Evolutionary conservation across 148 eudicot genomes (phyloP).

Genomic region (Silene latifolia): DNA sequence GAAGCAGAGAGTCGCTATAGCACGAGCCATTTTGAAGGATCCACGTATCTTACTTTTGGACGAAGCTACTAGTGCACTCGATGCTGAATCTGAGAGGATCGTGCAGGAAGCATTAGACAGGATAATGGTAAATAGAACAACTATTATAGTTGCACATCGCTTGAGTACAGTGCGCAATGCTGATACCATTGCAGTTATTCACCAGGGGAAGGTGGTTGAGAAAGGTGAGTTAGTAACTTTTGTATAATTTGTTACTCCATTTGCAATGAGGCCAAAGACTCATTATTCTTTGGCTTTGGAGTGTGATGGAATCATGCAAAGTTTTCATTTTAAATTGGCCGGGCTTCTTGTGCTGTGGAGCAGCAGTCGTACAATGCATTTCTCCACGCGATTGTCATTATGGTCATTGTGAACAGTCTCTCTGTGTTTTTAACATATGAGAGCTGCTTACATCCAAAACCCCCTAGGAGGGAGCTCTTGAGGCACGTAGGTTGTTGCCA

Average conservation of each 20-base stretch:
- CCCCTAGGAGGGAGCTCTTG: background rate
- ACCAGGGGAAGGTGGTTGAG: constrained; percentile 66
- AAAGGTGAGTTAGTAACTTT: constrained; percentile 43
- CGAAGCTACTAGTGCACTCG: constrained; percentile 92
- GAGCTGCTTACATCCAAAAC: background rate
- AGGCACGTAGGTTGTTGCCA: background rate
- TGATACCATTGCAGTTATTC: constrained; percentile 66
- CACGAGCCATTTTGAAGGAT: constrained; percentile 73
- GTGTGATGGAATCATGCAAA: background rate
- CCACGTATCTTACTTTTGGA: constrained; percentile 78
- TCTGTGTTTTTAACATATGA: background rate
- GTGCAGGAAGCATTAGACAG: constrained; percentile 82
- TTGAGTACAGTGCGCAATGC: constrained; percentile 76
- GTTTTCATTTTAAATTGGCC: background rate
- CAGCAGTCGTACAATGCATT: background rate
- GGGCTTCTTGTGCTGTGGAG: background rate
- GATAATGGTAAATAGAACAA: constrained; percentile 71
- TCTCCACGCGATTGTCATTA: background rate
- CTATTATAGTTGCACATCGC: constrained; percentile 78
- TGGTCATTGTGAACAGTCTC: background rate
- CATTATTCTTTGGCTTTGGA: background rate
- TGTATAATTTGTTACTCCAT: background rate
- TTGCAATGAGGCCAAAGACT: background rate
- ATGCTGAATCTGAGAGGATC: constrained; percentile 76
- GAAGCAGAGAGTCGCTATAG: constrained; percentile 83